Base-by-base conservation (phyloP, 1,284 basidiomycete genomes). In the Puccinia novopanici region DNA sequence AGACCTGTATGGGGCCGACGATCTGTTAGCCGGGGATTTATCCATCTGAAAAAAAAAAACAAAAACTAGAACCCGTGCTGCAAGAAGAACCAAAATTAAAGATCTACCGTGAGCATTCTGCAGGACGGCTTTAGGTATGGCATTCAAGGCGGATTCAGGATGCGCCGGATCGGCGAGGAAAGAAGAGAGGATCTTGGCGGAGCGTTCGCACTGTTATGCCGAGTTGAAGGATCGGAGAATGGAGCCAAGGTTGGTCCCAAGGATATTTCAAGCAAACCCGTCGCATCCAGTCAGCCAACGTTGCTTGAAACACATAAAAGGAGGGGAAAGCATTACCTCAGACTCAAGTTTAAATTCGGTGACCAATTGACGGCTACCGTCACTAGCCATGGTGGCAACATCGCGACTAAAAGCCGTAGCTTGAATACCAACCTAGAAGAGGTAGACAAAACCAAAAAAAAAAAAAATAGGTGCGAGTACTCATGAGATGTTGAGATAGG, bases 61-160 rank as follows among this genome's bases (percentile, higher is more conserved):
- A 34, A 34, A n/a, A 45, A 24, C 17, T 22, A 8, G 6, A 24
- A 17, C 40, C 34, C 4, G 34, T 4, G 34, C 34, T 34, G 8
- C 42, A 37, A 54, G 22, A n/a, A 45, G 65, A 13, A 45, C 13
- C 3, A n/a, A 15, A 27, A 50, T 42, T 68, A 0, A 34, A 22
- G n/a, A 30, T 45, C 5, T n/a, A 79, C 76, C 89, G 92, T 91
- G 81, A 48, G 96, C 94, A 81, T 91, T 89, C 83, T 93, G 92
- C 19, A 99, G 87, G 63, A 99, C 94, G 24, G 91, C 93, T 86
- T 98, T 98, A 12, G 97, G 97, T 83, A 99, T 93, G 6, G 95
- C 87, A 86, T 98, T 98, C 82, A 99, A 90, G 0, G 96, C 96
- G 55, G 93, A 94, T 84, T 93, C 90, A 15, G 95, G 95, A 83